A percentile compares a stretch with the other conserved stretches of the same genome.
Evolutionary conservation across 116 monocot species (phyloP).

Genomic region (Papilionanthe hybrid): DNA sequence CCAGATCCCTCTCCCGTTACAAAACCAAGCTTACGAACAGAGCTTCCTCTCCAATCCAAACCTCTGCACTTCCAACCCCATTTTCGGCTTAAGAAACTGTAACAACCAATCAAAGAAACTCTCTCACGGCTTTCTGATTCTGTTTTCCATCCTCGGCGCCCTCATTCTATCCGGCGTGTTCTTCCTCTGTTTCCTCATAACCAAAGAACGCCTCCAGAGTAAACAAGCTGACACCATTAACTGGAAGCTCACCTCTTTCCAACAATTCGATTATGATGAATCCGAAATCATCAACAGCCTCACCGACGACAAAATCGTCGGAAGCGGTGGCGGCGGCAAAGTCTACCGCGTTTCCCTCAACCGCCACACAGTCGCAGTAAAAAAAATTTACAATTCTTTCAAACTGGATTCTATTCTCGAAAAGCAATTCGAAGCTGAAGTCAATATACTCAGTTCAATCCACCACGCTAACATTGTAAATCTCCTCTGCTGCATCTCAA

Average conservation of each 20-base stretch:
- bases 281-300: constrained; percentile 13
- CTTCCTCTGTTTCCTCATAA: constrained; percentile 4
- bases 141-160: constrained; percentile 19
- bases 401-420: constrained; percentile 19
- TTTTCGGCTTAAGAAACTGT: not conserved
- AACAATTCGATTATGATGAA: constrained; percentile 15
- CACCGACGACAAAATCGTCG: constrained; percentile 28
- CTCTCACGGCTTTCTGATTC: not conserved
- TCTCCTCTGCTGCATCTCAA: constrained; percentile 46
- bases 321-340: constrained; percentile 28
- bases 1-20: constrained; percentile 12
- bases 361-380: constrained; percentile 22
- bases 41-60: constrained; percentile 30
- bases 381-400: constrained; percentile 27
- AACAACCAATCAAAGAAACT: not conserved
- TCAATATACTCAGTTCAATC: constrained; percentile 33
- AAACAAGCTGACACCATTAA: not conserved
- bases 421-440: constrained; percentile 41
- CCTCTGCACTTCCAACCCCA: constrained; percentile 9
- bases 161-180: constrained; percentile 4
- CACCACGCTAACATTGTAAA: constrained; percentile 55
- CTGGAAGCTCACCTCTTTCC: constrained; percentile 34
- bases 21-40: constrained; percentile 14
- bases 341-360: constrained; percentile 22
- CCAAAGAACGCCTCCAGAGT: constrained; percentile 2